phyloP scores from a whole-genome alignment of 1,284 basidiomycete species.

The Tilletia indica region DNA sequence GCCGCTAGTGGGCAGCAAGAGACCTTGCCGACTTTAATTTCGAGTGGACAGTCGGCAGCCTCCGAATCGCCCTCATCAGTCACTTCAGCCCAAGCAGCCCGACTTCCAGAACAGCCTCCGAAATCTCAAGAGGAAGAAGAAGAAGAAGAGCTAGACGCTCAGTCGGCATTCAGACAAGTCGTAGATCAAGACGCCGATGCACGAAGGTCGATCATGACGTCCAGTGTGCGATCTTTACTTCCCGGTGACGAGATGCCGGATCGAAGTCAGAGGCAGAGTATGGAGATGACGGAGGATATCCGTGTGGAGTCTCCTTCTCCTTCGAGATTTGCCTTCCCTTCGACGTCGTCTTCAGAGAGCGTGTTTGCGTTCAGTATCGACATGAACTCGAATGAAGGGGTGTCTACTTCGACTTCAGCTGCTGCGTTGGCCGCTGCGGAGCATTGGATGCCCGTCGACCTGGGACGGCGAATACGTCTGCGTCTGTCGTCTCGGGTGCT shows the following conservation, averaged over 20 bases:
- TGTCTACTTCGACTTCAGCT: background rate
- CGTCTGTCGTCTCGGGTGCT: background rate
- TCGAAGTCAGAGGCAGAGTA: background rate
- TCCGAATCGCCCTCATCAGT: background rate
- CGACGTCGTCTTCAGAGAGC: background rate
- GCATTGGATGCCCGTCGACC: background rate
- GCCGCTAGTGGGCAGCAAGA: no score
- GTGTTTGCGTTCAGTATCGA: constrained; percentile 12
- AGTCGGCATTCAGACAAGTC: constrained; percentile 8
- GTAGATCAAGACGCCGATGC: constrained; percentile 8
- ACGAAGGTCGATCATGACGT: background rate
- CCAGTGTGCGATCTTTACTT: no score
- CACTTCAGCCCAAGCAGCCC: background rate
- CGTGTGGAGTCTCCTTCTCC: no score
- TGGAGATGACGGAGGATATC: background rate
- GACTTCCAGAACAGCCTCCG: no score
- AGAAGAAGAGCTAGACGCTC: background rate
- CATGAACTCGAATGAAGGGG: background rate
- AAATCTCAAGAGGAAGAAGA: background rate
- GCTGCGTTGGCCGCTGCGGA: background rate
- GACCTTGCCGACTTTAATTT: background rate
- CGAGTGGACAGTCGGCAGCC: background rate
- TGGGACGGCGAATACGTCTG: background rate
- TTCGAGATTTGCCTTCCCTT: background rate
- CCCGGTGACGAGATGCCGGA: no score